phyloP scores from a whole-genome alignment of 2,329 filamentous ascomycete genomes.

The Fusarium stilboides region DNA sequence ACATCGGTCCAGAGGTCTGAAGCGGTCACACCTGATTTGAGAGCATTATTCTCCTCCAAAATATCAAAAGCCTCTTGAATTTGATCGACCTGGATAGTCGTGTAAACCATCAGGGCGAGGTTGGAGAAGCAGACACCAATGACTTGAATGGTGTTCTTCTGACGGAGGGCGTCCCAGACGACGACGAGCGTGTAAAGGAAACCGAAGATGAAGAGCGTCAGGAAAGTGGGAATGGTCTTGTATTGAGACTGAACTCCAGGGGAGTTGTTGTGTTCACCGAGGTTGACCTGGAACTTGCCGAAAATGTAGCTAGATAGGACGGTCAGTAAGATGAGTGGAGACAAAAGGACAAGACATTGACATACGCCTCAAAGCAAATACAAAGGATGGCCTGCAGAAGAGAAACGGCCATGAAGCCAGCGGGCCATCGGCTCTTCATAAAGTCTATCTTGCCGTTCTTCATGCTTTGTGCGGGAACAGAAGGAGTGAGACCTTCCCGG shows the following conservation, averaged over 20 bases:
- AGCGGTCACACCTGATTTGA: slow-evolving; percentile 56
- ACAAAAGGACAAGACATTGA: slow-evolving; percentile 35
- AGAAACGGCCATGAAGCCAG: slow-evolving; percentile 83
- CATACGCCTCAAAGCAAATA: slow-evolving; percentile 89
- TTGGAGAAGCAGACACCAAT: slow-evolving; percentile 97
- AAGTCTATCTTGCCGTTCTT: slow-evolving; percentile 71
- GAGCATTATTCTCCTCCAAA: slow-evolving; percentile 63
- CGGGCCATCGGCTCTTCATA: slow-evolving; percentile 89
- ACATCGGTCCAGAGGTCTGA: slow-evolving; percentile 77
- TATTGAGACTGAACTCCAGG: slow-evolving; percentile 65
- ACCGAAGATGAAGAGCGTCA: slow-evolving; percentile 97
- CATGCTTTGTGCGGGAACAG: slow-evolving; percentile 53
- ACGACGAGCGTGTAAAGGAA: slow-evolving; percentile 93
- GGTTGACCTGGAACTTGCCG: slow-evolving; percentile 81
- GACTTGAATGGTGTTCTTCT: slow-evolving; percentile 98
- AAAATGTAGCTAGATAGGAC: slow-evolving; percentile 82
- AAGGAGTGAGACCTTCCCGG: slow-evolving; percentile 56
- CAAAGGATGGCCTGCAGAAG: slow-evolving; percentile 84
- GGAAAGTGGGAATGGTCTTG: slow-evolving; percentile 90
- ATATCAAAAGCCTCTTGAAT: slow-evolving; percentile 79
- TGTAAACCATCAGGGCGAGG: slow-evolving; percentile 90
- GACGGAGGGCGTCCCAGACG: slow-evolving; percentile 91
- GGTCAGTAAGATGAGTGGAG: slow-evolving; percentile 30
- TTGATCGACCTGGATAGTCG: slow-evolving; percentile 92
- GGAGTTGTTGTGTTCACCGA: slow-evolving; percentile 60